phyloP scores from a whole-genome alignment of 2,329 filamentous ascomycete genomes.

The Dactylellina haptotyla region DNA sequence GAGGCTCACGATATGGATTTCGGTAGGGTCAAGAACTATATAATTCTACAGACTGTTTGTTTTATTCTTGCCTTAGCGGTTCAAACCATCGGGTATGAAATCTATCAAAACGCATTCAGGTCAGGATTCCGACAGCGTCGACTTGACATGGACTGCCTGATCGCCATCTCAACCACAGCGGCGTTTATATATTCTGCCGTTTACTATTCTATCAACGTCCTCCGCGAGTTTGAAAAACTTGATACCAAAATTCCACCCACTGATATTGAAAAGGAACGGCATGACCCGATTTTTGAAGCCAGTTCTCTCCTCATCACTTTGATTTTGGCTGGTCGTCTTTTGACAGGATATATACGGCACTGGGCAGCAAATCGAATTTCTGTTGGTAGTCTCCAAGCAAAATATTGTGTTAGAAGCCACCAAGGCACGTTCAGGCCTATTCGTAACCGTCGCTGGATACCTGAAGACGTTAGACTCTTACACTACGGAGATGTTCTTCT shows the following conservation, averaged over 20 bases:
- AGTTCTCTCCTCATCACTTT: conserved; percentile 71
- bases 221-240: conserved; percentile 56
- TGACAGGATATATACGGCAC: conserved; percentile 67
- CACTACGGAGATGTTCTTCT: conserved; percentile 77
- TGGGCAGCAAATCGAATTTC: conserved; percentile 69
- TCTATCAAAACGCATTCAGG: conserved; percentile 68
- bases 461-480: conserved; percentile 73
- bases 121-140: conserved; percentile 68
- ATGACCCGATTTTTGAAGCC: conserved; percentile 69
- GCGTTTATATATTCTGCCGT: conserved; percentile 73
- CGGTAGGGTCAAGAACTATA: background rate
- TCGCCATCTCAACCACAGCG: conserved; percentile 73
- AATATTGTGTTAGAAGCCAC: conserved; percentile 54
- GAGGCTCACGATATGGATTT: conserved; percentile 24
- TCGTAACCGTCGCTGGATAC: conserved; percentile 38
- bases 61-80: conserved; percentile 66
- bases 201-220: conserved; percentile 63
- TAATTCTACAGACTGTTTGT: conserved; percentile 60
- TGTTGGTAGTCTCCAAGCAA: conserved; percentile 64
- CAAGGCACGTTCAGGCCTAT: conserved; percentile 15
- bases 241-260: conserved; percentile 60
- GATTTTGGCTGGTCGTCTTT: conserved; percentile 69
- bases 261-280: conserved; percentile 56
- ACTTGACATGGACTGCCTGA: conserved; percentile 75
- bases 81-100: conserved; percentile 64